phyloP scores from a whole-genome alignment of 140 eudicot genomes.

The Stevia rebaudiana region DNA sequence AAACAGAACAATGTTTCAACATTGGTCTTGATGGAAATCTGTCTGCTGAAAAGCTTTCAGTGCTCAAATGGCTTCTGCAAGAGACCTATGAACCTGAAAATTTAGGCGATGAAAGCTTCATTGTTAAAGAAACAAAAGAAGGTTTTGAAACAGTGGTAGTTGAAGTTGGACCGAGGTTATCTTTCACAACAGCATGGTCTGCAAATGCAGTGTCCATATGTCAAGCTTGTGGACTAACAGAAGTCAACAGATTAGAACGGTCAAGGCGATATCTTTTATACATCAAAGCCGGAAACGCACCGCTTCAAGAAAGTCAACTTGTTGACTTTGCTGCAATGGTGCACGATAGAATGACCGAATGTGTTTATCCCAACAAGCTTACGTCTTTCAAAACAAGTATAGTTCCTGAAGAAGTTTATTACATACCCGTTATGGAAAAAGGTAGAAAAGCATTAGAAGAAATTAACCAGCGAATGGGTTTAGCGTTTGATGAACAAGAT shows the following conservation, averaged over 20 bases:
- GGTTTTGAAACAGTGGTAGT: conserved; percentile 37
- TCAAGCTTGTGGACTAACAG: conserved; percentile 71
- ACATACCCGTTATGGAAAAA: conserved; percentile 73
- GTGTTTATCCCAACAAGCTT: conserved; percentile 55
- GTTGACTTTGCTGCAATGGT: conserved; percentile 77
- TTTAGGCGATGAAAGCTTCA: conserved; percentile 61
- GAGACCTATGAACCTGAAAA: conserved; percentile 87
- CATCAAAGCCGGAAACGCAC: conserved; percentile 32
- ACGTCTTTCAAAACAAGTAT: conserved; percentile 59
- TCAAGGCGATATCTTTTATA: conserved; percentile 73
- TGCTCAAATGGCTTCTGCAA: conserved; percentile 74
- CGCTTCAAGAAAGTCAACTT: conserved; percentile 54
- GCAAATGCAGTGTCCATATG: conserved; percentile 88
- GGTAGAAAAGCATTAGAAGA: conserved; percentile 80
- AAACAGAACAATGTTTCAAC: conserved; percentile 82
- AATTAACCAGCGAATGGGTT: conserved; percentile 71
- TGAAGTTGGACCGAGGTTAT: conserved; percentile 88
- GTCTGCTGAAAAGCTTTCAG: conserved; percentile 54
- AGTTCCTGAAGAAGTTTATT: conserved; percentile 69
- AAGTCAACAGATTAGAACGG: conserved; percentile 71
- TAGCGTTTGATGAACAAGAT: conserved; percentile 97
- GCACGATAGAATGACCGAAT: conserved; percentile 91
- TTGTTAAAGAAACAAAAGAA: conserved; percentile 37
- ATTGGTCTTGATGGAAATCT: conserved; percentile 50
- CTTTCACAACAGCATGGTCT: conserved; percentile 93